phyloP scores from a whole-genome alignment of 2,329 filamentous ascomycete genomes.

The Septoria petroselini region DNA sequence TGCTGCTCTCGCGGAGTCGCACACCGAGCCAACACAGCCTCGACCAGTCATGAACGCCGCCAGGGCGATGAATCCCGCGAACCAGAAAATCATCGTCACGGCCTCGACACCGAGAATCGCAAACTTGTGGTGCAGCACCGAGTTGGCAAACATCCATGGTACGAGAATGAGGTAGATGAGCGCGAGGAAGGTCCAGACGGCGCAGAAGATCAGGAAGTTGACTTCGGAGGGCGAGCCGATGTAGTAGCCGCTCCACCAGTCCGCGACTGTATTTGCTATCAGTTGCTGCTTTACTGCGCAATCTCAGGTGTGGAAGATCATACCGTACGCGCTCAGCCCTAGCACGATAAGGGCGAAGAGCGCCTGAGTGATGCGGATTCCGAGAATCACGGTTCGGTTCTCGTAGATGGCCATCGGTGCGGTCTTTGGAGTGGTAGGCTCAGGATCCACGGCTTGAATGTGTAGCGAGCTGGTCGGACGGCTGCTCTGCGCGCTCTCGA shows the following conservation, averaged over 20 bases:
- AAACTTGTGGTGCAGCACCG: constrained; percentile 59
- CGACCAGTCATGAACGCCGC: constrained; percentile 62
- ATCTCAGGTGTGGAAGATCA: constrained; percentile 28
- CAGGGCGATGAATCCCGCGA: constrained; percentile 76
- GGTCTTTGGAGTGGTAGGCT: neutral
- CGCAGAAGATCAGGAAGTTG: constrained; percentile 77
- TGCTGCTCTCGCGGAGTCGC: constrained; percentile 55
- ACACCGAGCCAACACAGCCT: constrained; percentile 49
- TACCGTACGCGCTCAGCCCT: constrained; percentile 71
- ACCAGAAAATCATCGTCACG: constrained; percentile 84
- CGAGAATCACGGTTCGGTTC: constrained; percentile 47
- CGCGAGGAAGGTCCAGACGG: constrained; percentile 70
- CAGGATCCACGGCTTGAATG: neutral
- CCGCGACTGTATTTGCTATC: constrained; percentile 4
- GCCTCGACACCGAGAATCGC: constrained; percentile 65
- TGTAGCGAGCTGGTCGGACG: too few species aligned
- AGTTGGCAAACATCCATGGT: constrained; percentile 46
- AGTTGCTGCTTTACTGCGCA: constrained; percentile 13
- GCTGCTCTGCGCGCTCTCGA: too few species aligned
- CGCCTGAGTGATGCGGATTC: constrained; percentile 64
- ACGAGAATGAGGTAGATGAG: constrained; percentile 67
- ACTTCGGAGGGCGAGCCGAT: constrained; percentile 54
- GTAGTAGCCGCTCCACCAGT: constrained; percentile 7
- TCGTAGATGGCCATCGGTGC: constrained; percentile 13
- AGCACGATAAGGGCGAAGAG: constrained; percentile 71